Percentiles rank a stretch among this genome's conserved stretches.
Evolutionary conservation across 805 yeast species (phyloP).

Genomic region (Metschnikowia arizonensis): DNA sequence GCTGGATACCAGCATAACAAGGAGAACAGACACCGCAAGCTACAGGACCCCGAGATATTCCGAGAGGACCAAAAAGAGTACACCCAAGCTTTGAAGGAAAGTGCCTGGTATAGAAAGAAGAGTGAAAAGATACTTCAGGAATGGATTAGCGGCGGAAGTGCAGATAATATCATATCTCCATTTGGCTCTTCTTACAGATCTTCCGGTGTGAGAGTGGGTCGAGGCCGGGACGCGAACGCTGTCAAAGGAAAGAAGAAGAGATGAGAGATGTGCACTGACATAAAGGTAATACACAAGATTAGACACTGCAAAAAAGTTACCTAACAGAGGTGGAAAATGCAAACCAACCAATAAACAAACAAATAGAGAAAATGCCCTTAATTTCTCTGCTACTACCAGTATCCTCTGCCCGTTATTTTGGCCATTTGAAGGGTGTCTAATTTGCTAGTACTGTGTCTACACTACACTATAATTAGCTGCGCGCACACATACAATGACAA

Average conservation of each 20-base stretch:
- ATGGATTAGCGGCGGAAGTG: constrained; percentile 93
- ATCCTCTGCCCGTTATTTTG: neutral
- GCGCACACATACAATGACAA: neutral
- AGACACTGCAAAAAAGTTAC: neutral
- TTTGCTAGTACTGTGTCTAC: neutral
- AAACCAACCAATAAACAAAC: neutral
- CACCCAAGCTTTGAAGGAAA: constrained; percentile 78
- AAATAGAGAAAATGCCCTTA: neutral
- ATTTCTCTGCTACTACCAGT: neutral
- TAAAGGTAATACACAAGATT: neutral
- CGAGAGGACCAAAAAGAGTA: constrained; percentile 96
- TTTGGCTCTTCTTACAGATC: constrained; percentile 45
- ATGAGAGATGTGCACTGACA: neutral
- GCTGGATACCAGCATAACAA: constrained; percentile 76
- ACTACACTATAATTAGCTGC: neutral
- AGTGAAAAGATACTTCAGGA: constrained; percentile 81
- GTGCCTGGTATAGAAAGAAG: constrained; percentile 79
- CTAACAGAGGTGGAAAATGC: too few species aligned
- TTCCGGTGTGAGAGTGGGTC: constrained; percentile 76
- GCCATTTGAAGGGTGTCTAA: neutral
- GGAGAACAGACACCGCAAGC: constrained; percentile 48
- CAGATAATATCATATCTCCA: constrained; percentile 86
- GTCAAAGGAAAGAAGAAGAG: constrained; percentile 27
- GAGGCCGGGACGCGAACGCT: constrained; percentile 77
- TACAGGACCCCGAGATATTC: constrained; percentile 51